Evolutionary conservation across 2,329 filamentous ascomycete genomes (phyloP), one percentile per base, ranked within the genome.

Genomic region (Ascomycota sp.): DNA sequence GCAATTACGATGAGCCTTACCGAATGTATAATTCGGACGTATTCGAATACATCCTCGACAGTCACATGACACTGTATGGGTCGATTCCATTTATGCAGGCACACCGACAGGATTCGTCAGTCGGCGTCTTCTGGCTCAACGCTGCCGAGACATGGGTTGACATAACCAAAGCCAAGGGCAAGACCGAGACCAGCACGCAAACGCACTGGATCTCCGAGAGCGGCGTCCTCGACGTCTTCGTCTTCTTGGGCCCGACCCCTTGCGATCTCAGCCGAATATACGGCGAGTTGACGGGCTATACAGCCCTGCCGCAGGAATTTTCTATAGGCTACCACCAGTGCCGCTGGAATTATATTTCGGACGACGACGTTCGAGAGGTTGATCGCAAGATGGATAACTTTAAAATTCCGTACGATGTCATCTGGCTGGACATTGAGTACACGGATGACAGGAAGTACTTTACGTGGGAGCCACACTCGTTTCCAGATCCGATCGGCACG

Each of bases 361-460:
- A 93, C 46, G 83, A 93, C 41, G 89, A 98, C 55, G 84, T 98
- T 37, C 91, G 80, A 53, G 84, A 95, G 47, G 86, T 98, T 30
- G 84, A 95, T 51, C 74, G 79, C 42, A 92, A 91, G 52, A 92
- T 98, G 60, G 84, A 95, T 59, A 91, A 89, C 58, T 72, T 75
- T 56, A 76, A 81, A 50, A 93, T 98, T 35, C 89, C 89, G 0
- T 98, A 95, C 58, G 89, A 98, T 55, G 80, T 95, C 41, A 98
- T 98, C 47, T 98, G 89, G 89, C 72, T 98, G 12, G 89, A 98
- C 47, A 81, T 98, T 43, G 89, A 98, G 57, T 98, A 95, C 54
- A 91, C 84, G 0, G 80, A 98, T 38, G 83, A 78, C 53, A 86
- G 89, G 57, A 91, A 92, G 58, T 98, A 98, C 61, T 98, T 98